A percentile compares a stretch with the other conserved stretches of the same genome.
Evolutionary conservation across 768 basidiomycete species (phyloP).

Genomic region (Trametes punicea): DNA sequence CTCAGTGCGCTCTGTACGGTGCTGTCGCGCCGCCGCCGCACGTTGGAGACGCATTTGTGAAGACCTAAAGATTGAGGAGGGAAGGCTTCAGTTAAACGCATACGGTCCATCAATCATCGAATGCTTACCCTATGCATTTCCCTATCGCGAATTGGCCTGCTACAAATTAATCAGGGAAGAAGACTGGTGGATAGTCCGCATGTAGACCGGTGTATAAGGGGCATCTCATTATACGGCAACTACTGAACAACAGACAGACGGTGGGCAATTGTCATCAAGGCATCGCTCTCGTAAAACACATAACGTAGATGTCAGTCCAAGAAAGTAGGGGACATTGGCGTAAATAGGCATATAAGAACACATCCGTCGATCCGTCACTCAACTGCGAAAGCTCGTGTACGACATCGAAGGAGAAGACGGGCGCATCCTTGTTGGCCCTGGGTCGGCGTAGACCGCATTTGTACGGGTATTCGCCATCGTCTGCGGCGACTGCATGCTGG

Average conservation of each 20-base stretch:
- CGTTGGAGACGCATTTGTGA: no score
- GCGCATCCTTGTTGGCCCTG: conserved; percentile 4
- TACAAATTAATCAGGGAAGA: no score
- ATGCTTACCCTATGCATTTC: no score
- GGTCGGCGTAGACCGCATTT: conserved; percentile 17
- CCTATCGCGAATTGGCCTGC: no score
- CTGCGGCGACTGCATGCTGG: conserved; percentile 23
- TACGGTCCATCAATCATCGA: no score
- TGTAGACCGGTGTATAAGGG: no score
- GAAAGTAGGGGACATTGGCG: neutral
- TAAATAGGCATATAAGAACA: neutral
- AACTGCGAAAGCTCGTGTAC: conserved; percentile 16
- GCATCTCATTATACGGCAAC: conserved; percentile 2
- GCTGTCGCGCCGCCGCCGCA: no score
- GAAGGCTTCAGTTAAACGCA: no score
- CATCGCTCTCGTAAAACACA: conserved; percentile 8
- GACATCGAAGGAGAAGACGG: conserved; percentile 22
- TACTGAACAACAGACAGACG: conserved; percentile 4
- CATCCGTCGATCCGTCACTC: no score
- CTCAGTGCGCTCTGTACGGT: no score
- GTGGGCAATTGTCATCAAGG: neutral
- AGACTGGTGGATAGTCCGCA: no score
- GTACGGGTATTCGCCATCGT: conserved; percentile 27
- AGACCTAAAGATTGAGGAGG: no score
- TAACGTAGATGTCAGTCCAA: neutral